Evolutionary conservation across 148 eudicot species (phyloP).

Genomic region (Euryodendron excelsum): DNA sequence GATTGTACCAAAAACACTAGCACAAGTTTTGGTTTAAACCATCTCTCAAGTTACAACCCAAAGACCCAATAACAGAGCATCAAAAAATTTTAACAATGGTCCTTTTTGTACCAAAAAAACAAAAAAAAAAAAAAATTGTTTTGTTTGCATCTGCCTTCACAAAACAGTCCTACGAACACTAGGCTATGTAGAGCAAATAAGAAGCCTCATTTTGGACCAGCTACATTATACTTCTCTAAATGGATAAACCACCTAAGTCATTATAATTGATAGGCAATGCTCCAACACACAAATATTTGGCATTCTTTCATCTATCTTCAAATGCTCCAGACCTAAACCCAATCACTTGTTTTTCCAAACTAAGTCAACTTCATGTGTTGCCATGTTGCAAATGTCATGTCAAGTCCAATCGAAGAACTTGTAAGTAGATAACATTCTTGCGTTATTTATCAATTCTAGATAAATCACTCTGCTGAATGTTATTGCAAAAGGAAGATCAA

Average conservation of each 20-base stretch:
- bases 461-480: not conserved
- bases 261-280: not conserved
- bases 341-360: not conserved
- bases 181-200: not conserved
- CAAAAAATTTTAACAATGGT: not conserved
- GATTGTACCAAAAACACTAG: not conserved
- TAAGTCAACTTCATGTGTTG: not conserved
- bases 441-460: not conserved
- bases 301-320: not conserved
- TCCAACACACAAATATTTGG: no score
- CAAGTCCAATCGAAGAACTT: not conserved
- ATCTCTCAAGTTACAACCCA: no score
- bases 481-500: slow-evolving; percentile 2
- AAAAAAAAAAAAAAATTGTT: no score
- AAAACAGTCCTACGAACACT: not conserved
- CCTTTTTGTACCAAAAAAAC: no score
- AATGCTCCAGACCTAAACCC: not conserved
- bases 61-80: no score
- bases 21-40: not conserved
- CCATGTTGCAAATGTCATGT: not conserved
- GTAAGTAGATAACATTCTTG: not conserved
- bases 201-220: no score
- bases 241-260: not conserved
- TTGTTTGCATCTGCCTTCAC: no score
- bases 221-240: no score